These are phyloP conservation scores for Pittosporum tobira DNA, from an alignment of 129 eudicot genomes.

Conservation along the genomic window DNA sequence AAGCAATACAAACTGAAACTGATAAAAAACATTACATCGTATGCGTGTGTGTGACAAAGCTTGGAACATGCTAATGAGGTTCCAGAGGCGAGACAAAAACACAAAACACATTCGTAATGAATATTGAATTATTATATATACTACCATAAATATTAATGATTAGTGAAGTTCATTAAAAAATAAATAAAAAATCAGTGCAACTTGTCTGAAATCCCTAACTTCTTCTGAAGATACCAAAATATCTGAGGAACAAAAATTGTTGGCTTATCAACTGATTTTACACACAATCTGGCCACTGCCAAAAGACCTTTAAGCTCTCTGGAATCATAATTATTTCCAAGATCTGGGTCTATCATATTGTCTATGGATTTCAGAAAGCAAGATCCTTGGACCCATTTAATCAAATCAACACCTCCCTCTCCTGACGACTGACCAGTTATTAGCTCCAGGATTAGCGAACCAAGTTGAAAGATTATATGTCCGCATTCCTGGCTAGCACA, in stretches of 20 bases:
- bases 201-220: conserved; percentile 30
- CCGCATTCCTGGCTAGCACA: conserved; percentile 28
- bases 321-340: conserved; percentile 59
- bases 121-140: background rate
- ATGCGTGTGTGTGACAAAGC: too few relatives aligned
- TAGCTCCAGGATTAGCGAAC: conserved; percentile 68
- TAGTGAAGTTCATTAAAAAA: too few relatives aligned
- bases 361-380: conserved; percentile 39
- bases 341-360: conserved; percentile 87
- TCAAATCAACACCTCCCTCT: conserved; percentile 49
- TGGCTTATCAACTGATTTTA: conserved; percentile 51
- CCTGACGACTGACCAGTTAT: conserved; percentile 79
- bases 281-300: conserved; percentile 72
- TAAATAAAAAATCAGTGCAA: conserved; percentile 5
- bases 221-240: conserved; percentile 70
- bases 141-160: conserved; percentile 3
- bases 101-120: background rate
- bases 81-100: too few relatives aligned
- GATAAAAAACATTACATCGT: too few relatives aligned
- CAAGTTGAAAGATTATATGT: conserved; percentile 59
- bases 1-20: too few relatives aligned
- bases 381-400: conserved; percentile 66
- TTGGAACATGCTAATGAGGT: too few relatives aligned
- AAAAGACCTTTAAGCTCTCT: conserved; percentile 61
- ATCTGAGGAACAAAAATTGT: conserved; percentile 49